These are phyloP conservation scores for Claviceps sp. DNA, from an alignment of 2,329 filamentous ascomycete genomes.

Conservation along the genomic window DNA sequence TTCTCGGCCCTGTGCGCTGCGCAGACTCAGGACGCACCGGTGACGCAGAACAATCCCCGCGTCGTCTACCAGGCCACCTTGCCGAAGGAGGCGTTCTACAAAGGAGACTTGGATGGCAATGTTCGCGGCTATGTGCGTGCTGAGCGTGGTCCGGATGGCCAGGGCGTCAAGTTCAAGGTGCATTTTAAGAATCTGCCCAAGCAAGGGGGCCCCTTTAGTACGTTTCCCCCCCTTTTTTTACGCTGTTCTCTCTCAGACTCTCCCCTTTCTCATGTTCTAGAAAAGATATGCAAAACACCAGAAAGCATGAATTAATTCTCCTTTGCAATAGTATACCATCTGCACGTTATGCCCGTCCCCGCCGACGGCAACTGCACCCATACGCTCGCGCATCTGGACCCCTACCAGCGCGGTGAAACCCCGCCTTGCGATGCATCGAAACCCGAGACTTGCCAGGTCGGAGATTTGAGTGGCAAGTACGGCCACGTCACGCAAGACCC, in stretches of 20 bases:
- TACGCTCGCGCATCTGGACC: slow-evolving; percentile 58
- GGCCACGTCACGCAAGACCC: slow-evolving; percentile 42
- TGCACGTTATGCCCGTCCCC: slow-evolving; percentile 54
- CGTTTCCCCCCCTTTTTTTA: slow-evolving; percentile 11
- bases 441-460: slow-evolving; percentile 58
- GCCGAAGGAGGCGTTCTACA: slow-evolving; percentile 38
- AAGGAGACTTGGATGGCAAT: slow-evolving; percentile 27
- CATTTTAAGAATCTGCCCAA: slow-evolving; percentile 45
- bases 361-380: slow-evolving; percentile 56
- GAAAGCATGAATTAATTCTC: no score
- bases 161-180: slow-evolving; percentile 42
- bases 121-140: slow-evolving; percentile 40
- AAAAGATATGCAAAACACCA: no score
- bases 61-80: slow-evolving; percentile 42
- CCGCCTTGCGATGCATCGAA: slow-evolving; percentile 42
- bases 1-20: slow-evolving; percentile 11
- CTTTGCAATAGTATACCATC: slow-evolving; percentile 47
- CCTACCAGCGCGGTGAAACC: slow-evolving; percentile 49
- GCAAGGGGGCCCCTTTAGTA: slow-evolving; percentile 46
- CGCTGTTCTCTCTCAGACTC: not conserved
- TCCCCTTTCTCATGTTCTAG: no score
- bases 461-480: slow-evolving; percentile 64
- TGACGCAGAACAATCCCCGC: slow-evolving; percentile 42
- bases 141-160: slow-evolving; percentile 30
- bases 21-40: slow-evolving; percentile 31